These are phyloP conservation scores for Raffaelea albimanens DNA, from an alignment of 2,329 filamentous ascomycete genomes.

Conservation along the genomic window DNA sequence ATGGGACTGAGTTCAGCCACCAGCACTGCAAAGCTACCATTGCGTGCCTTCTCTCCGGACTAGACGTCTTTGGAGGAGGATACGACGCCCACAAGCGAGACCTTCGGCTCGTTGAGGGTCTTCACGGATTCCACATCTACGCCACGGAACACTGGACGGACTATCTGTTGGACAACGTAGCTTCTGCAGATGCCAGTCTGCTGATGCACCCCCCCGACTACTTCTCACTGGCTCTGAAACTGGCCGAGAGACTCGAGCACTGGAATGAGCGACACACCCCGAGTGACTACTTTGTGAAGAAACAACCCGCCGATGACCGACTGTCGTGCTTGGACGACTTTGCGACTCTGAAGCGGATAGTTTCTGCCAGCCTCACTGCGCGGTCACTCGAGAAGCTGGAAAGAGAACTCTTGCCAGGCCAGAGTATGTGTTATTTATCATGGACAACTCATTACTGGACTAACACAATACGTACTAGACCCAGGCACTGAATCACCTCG, in stretches of 20 bases:
- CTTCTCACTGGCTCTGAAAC: not conserved
- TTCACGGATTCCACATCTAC: conserved; percentile 22
- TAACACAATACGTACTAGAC: too few relatives aligned
- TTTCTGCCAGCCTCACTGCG: not conserved
- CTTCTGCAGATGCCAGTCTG: not conserved
- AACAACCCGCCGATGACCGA: conserved; percentile 15
- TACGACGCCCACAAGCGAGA: not conserved
- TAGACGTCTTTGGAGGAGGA: conserved; percentile 9
- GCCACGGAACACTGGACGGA: conserved; percentile 21
- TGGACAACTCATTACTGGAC: too few relatives aligned
- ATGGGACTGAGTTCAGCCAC: conserved; percentile 2
- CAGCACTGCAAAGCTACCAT: conserved; percentile 16
- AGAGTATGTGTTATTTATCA: too few relatives aligned
- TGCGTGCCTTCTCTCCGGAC: conserved; percentile 17
- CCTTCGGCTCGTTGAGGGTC: conserved; percentile 16
- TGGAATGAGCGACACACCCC: too few relatives aligned
- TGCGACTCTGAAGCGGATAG: not conserved
- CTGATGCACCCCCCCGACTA: not conserved
- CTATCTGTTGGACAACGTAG: conserved; percentile 13
- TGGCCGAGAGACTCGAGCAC: not conserved
- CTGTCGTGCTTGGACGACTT: not conserved
- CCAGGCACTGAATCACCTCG: too few relatives aligned
- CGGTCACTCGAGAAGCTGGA: conserved; percentile 1
- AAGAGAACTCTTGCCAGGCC: not conserved
- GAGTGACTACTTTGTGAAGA: too few relatives aligned